These are phyloP conservation scores for Neurospora cerealis DNA, from an alignment of 495 filamentous ascomycete genomes.

Conservation along the genomic window DNA sequence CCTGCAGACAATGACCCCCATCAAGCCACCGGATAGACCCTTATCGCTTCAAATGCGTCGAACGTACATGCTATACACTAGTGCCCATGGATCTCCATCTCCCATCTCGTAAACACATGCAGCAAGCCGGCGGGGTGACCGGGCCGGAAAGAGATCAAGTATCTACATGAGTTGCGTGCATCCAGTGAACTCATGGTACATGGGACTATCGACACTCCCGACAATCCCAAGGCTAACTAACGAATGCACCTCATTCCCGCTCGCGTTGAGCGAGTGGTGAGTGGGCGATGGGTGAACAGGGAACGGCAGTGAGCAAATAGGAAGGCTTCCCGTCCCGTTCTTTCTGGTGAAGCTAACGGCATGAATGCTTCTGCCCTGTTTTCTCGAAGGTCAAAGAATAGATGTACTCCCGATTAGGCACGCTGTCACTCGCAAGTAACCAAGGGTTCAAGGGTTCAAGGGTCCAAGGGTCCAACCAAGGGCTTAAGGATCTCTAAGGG, in stretches of 20 bases:
- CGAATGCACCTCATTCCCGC: too few species aligned
- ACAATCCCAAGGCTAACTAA: too few species aligned
- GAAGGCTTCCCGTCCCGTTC: background rate
- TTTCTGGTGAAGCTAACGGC: too few species aligned
- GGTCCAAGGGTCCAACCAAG: background rate
- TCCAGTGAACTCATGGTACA: background rate
- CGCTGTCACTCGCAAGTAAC: background rate
- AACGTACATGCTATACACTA: background rate
- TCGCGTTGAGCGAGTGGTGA: too few species aligned
- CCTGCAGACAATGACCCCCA: background rate
- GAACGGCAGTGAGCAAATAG: background rate
- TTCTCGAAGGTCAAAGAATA: background rate
- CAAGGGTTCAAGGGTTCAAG: background rate
- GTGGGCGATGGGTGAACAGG: too few species aligned
- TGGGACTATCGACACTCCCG: background rate
- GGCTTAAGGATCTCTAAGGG: background rate
- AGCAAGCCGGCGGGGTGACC: background rate
- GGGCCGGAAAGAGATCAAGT: background rate
- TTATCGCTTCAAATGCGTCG: background rate
- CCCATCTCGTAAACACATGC: background rate
- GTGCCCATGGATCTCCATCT: background rate
- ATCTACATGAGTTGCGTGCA: background rate
- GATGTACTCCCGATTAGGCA: background rate
- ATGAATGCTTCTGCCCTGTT: background rate
- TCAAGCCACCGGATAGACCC: background rate